Percentiles rank a stretch among this genome's conserved stretches.
Evolutionary conservation across 1,284 basidiomycete species (phyloP).

Genomic region (Apiotrichum veenhuisii): DNA sequence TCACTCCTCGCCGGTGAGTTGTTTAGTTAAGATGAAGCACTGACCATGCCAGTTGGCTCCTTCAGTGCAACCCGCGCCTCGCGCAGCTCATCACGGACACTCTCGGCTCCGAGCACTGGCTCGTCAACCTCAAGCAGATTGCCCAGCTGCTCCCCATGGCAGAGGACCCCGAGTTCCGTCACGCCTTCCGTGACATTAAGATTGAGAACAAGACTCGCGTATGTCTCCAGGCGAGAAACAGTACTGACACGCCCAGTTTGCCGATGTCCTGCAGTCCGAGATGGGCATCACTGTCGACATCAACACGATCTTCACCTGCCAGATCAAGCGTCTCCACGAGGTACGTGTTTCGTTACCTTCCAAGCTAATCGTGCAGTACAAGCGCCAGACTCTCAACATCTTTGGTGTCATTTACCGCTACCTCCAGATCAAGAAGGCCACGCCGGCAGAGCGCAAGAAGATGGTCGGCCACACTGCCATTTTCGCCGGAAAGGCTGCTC

Average conservation of each 20-base stretch:
- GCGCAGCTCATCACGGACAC: slow-evolving; percentile 76
- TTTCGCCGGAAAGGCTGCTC: slow-evolving; percentile 68
- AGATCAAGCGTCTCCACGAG: slow-evolving; percentile 70
- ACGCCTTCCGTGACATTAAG: slow-evolving; percentile 77
- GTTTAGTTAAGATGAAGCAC: not conserved
- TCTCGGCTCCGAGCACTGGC: slow-evolving; percentile 75
- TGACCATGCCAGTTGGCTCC: slow-evolving; percentile 67
- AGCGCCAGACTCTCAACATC: slow-evolving; percentile 55
- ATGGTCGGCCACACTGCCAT: slow-evolving; percentile 63
- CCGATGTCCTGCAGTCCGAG: slow-evolving; percentile 68
- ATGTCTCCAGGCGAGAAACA: slow-evolving; percentile 2
- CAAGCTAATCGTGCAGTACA: too few relatives aligned
- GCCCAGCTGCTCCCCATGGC: slow-evolving; percentile 54
- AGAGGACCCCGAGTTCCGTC: slow-evolving; percentile 68
- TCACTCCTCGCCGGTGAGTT: slow-evolving; percentile 32
- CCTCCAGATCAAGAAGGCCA: slow-evolving; percentile 71
- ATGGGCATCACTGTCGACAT: slow-evolving; percentile 65
- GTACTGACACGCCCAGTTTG: slow-evolving; percentile 45
- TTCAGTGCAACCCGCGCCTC: slow-evolving; percentile 85
- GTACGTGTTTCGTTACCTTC: too few relatives aligned
- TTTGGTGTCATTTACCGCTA: slow-evolving; percentile 80
- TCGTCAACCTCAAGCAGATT: slow-evolving; percentile 54
- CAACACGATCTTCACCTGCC: slow-evolving; percentile 82
- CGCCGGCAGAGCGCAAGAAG: slow-evolving; percentile 71
- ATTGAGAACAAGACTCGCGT: slow-evolving; percentile 74